phyloP scores from a whole-genome alignment of 371 early-diverging fungal species.

The Apophysomyces sp. region DNA sequence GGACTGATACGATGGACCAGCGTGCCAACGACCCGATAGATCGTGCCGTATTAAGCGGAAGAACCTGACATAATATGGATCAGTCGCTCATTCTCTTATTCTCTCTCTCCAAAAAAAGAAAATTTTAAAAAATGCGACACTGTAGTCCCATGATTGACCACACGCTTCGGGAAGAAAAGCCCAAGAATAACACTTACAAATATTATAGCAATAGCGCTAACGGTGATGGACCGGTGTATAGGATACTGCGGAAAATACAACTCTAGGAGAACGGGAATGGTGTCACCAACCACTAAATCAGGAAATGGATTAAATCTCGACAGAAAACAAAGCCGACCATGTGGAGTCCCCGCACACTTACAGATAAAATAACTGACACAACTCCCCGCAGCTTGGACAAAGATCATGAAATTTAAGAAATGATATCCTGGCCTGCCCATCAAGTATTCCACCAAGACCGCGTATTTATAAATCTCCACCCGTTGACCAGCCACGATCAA shows the following conservation, averaged over 20 bases:
- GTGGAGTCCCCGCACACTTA: conserved; percentile 18
- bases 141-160: too few relatives aligned
- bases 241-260: conserved; percentile 37
- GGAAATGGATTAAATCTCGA: too few relatives aligned
- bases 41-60: conserved; percentile 51
- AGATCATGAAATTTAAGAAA: conserved; percentile 51
- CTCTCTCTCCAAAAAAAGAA: not conserved
- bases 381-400: conserved; percentile 50
- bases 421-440: conserved; percentile 53
- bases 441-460: conserved; percentile 51
- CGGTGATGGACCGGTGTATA: conserved; percentile 39
- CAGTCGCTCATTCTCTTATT: not conserved
- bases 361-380: conserved; percentile 53
- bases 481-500: conserved; percentile 53
- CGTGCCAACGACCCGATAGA: conserved; percentile 61
- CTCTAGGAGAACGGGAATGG: conserved; percentile 48
- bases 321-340: too few relatives aligned
- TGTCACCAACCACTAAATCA: conserved; percentile 53
- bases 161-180: not conserved
- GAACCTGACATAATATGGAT: conserved; percentile 26
- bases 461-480: conserved; percentile 51
- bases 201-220: conserved; percentile 35
- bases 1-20: conserved; percentile 57
- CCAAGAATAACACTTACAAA: conserved; percentile 29
- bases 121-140: too few relatives aligned